Base-by-base conservation (phyloP, 1,284 basidiomycete genomes). In the Microbotryum violaceum region DNA sequence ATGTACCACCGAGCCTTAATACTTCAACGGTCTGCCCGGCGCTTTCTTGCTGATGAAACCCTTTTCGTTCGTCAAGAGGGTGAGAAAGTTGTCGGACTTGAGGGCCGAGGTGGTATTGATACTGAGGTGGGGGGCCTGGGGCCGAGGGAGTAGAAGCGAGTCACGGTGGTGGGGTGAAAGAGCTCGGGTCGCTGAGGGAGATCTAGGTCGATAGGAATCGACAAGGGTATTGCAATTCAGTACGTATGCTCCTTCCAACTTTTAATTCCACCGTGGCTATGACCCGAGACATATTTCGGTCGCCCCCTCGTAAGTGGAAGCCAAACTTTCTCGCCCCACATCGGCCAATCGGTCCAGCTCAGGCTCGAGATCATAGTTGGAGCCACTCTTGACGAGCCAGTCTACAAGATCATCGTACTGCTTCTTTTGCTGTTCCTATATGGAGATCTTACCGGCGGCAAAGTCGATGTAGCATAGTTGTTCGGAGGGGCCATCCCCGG, bases 1-100 rank as follows among this genome's bases (percentile, higher is more conserved):
- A 69, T 81, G 80, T 2, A 82, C 74, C 21, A 78, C 76, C 54
- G 73, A 77, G 10, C 73, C 76, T 49, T 77, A 52, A 66, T 80
- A 82, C 61, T 78, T 77, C 57, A 81, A 68, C 54, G 72, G 76
- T 70, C 78, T 79, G 62, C 79, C 79, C 2, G 79, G 78, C n/a
- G 77, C 77, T 53, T 76, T 78, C 74, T 81, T 82, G 70, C 78
- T 79, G 61, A 69, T 64, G 4, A 63, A 60, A 50, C 78, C 78
- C 60, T 76, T 79, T 60, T 80, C 79, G 8, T 80, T 79, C 0
- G 78, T 80, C 50, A 80, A 79, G 21, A 82, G 70, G 29, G 78
- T 77, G n/a, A 76, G 60, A 66, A 82, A 81, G 72, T 81, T 82
- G 48, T 74, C 65, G 3, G 75, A 72, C 33, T 74, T 69, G 10